phyloP scores from a whole-genome alignment of 2,329 filamentous ascomycete genomes.

The Pseudogymnoascus sp. region DNA sequence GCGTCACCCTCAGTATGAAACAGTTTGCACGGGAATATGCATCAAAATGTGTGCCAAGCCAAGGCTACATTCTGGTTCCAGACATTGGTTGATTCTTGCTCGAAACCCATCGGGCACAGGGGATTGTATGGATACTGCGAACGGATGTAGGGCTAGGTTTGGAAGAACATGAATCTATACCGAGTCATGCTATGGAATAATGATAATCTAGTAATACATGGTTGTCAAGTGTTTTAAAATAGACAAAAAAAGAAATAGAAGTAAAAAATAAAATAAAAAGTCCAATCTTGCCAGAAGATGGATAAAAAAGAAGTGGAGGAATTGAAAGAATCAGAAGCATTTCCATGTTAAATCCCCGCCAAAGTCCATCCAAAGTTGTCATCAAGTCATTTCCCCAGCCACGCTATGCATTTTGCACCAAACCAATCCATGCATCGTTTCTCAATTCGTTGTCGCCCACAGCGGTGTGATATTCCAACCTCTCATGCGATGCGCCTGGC shows the following conservation, averaged over 20 bases:
- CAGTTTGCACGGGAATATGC: conserved; percentile 3
- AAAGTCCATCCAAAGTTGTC: neutral
- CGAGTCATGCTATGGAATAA: conserved; percentile 1
- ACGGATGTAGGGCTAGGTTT: neutral
- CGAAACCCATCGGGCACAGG: neutral
- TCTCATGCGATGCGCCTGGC: neutral
- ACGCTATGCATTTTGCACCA: conserved; percentile 2
- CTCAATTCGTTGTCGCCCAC: neutral
- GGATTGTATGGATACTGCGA: neutral
- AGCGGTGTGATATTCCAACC: neutral
- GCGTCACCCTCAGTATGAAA: neutral
- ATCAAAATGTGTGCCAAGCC: neutral
- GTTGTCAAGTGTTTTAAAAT: conserved; percentile 14
- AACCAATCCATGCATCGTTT: neutral
- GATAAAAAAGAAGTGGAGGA: conserved; percentile 11
- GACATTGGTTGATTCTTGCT: neutral
- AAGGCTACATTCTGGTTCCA: neutral
- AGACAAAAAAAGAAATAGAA: conserved; percentile 17
- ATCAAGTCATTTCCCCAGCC: neutral
- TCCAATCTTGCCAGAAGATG: conserved; percentile 16
- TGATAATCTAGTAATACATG: conserved; percentile 6
- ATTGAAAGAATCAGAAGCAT: neutral
- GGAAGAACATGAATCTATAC: neutral
- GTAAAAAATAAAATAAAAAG: conserved; percentile 13
- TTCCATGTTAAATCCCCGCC: neutral